These are phyloP conservation scores for Saturnispora ahearnii DNA, from an alignment of 805 yeast species.

Conservation along the genomic window DNA sequence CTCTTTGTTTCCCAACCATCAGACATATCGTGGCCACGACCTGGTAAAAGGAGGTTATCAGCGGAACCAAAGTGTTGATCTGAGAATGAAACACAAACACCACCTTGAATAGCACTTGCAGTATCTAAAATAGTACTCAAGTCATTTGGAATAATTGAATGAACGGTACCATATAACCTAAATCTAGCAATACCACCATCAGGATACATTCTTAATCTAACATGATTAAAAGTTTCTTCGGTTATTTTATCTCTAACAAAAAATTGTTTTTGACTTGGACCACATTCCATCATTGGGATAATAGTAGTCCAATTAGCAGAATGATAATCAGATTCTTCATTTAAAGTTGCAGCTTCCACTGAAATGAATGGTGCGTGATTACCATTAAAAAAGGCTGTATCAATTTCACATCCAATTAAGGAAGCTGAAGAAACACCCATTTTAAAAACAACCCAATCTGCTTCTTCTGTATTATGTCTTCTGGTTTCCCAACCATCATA, in stretches of 20 bases:
- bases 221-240: constrained; percentile 60
- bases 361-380: constrained; percentile 89
- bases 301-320: constrained; percentile 59
- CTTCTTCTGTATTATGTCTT: constrained; percentile 76
- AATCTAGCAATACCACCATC: constrained; percentile 98
- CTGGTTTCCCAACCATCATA: constrained; percentile 99
- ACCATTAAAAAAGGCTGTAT: constrained; percentile 91
- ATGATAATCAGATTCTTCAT: constrained; percentile 28
- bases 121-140: constrained; percentile 46
- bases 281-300: constrained; percentile 68
- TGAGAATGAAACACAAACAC: constrained; percentile 71
- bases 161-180: constrained; percentile 76
- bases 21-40: constrained; percentile 92
- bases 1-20: constrained; percentile 98
- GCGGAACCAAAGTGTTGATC: constrained; percentile 95
- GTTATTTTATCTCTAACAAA: constrained; percentile 58
- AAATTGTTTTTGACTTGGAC: constrained; percentile 82
- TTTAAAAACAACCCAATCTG: constrained; percentile 80
- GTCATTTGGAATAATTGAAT: constrained; percentile 55
- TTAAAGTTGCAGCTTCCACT: constrained; percentile 56
- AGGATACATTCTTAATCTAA: constrained; percentile 85
- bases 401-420: constrained; percentile 77
- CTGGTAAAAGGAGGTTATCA: constrained; percentile 82
- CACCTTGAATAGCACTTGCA: constrained; percentile 81
- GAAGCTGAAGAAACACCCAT: constrained; percentile 79